Evolutionary conservation across 1,284 basidiomycete genomes (phyloP).

Genomic region (Puccinia triticina): DNA sequence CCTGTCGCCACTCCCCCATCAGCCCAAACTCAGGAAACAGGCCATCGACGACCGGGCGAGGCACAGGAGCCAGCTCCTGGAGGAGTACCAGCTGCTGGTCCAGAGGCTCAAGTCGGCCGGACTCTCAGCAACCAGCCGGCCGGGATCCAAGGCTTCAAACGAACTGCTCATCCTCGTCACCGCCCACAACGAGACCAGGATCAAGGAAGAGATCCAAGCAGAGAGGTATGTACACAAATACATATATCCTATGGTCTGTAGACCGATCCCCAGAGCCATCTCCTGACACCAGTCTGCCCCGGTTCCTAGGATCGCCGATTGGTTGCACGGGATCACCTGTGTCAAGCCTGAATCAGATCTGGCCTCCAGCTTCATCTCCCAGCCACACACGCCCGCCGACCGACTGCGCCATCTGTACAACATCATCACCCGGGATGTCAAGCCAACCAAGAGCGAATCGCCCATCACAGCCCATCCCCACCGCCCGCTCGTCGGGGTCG

Average conservation of each 20-base stretch:
- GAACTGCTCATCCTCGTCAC: constrained; percentile 78
- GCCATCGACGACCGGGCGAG: not conserved
- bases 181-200: constrained; percentile 67
- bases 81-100: constrained; percentile 40
- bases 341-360: constrained; percentile 59
- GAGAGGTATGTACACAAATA: constrained; percentile 72
- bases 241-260: too few relatives aligned
- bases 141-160: constrained; percentile 63
- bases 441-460: constrained; percentile 28
- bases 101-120: constrained; percentile 40
- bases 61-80: not conserved
- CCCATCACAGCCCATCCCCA: constrained; percentile 31
- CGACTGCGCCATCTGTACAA: constrained; percentile 76
- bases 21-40: not conserved
- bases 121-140: constrained; percentile 31
- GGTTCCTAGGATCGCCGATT: constrained; percentile 65
- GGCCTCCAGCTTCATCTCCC: constrained; percentile 56
- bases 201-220: constrained; percentile 70
- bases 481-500: constrained; percentile 22
- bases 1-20: not conserved
- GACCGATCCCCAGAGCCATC: too few relatives aligned
- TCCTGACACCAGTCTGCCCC: too few relatives aligned
- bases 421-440: constrained; percentile 66
- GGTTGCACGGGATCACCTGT: constrained; percentile 69
- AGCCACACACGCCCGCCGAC: constrained; percentile 70